Evolutionary conservation across 805 yeast genomes (phyloP), one percentile per base, ranked within the genome.

Genomic region (Lachancea kluyveri): DNA sequence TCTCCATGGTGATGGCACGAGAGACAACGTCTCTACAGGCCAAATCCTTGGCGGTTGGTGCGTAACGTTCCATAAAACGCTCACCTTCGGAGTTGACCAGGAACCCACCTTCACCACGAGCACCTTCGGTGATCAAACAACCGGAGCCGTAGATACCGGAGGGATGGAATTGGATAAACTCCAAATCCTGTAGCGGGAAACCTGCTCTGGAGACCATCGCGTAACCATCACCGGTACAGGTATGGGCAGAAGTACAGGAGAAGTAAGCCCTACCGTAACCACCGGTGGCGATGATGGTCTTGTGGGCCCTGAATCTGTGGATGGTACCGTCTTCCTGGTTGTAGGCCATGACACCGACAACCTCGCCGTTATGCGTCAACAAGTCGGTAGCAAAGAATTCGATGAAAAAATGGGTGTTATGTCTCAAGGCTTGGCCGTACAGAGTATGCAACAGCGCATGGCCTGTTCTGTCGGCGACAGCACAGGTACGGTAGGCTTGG

Each of bases 41-140:
- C 63, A 90, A 73, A 68, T 90, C 98, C 72, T 90, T 92, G 47
- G 97, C 97, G 33, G 88, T 82, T 46, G 98, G 98, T 36, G 98
- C 98, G 59, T 90, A 90, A 66, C 98, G 81, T 72, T 90, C 98
- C 98, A 90, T 90, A 65, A 90, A 90, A 65, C 98, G 80, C 71
- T 90, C 98, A 74, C 98, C 98, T 68, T 92, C 95, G 48, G 87
- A 76, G 75, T 90, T 90, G 44, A 90, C 73, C 62, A 90, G 72
- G 75, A 76, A 92, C 45, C 98, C 98, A 77, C 98, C 98, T 72
- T 92, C 98, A 75, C 98, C 98, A 73, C 98, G 83, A 48, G 96
- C 95, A 70, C 98, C 98, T 68, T 92, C 98, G 36, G 98, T 92
- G 62, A 92, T 92, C 70, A 90, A 70, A 72, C 97, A 92, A 45